These are phyloP conservation scores for Beauveria scarabaeidicola DNA, from an alignment of 2,329 filamentous ascomycete genomes.

Conservation along the genomic window DNA sequence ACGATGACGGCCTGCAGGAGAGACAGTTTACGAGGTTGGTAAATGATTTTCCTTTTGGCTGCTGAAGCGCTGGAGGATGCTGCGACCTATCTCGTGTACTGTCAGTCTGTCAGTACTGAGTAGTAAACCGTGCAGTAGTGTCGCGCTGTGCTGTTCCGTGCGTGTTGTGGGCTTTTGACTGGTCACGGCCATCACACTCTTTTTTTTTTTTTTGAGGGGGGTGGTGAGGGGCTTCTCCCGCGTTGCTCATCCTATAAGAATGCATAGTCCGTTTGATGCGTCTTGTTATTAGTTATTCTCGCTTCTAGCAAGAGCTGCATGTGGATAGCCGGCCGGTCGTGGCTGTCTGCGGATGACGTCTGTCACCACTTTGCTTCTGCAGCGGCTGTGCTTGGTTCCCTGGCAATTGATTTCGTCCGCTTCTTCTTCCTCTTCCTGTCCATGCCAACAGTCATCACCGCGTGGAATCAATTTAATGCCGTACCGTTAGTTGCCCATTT, in stretches of 20 bases:
- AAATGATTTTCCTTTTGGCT: background rate
- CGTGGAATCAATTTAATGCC: background rate
- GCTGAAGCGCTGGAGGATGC: background rate
- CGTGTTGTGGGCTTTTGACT: background rate
- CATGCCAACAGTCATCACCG: background rate
- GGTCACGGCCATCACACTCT: background rate
- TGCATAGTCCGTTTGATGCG: background rate
- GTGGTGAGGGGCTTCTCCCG: too few species aligned
- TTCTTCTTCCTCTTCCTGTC: background rate
- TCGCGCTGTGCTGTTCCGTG: background rate
- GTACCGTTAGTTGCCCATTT: background rate
- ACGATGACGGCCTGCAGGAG: constrained; percentile 1
- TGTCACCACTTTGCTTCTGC: background rate
- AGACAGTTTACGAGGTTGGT: constrained; percentile 7
- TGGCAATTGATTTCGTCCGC: background rate
- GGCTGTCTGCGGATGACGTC: background rate
- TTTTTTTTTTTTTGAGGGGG: background rate
- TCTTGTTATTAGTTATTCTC: background rate
- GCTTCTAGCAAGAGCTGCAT: background rate
- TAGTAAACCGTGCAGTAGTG: constrained; percentile 3
- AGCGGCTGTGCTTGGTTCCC: background rate
- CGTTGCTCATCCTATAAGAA: background rate
- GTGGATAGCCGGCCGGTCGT: background rate
- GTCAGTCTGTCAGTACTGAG: too few species aligned
- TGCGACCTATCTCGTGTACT: too few species aligned